A percentile compares a stretch with the other conserved stretches of the same genome.
phyloP scores from a whole-genome alignment of 768 basidiomycete genomes.

The Podaxis rugospora region DNA sequence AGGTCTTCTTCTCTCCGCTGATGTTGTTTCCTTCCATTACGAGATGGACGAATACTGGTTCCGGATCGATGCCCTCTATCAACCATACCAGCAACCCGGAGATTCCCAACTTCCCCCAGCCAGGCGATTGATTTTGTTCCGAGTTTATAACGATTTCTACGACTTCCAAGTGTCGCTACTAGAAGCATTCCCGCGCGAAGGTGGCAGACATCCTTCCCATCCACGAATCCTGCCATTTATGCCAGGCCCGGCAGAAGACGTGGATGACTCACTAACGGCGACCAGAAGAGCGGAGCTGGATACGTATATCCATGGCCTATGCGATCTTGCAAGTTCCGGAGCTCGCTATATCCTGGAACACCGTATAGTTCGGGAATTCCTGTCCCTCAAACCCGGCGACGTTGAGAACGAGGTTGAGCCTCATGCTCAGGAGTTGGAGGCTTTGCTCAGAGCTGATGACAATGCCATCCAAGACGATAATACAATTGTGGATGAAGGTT shows the following conservation, averaged over 20 bases:
- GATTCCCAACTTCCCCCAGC: constrained; percentile 56
- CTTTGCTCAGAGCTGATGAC: constrained; percentile 37
- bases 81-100: constrained; percentile 68
- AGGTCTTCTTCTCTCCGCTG: constrained; percentile 81
- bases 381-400: constrained; percentile 84
- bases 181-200: constrained; percentile 85
- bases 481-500: constrained; percentile 27
- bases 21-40: constrained; percentile 94
- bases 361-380: constrained; percentile 74
- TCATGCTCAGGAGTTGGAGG: constrained; percentile 53
- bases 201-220: constrained; percentile 66
- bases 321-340: constrained; percentile 60
- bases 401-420: constrained; percentile 65
- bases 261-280: constrained; percentile 81
- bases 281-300: constrained; percentile 80
- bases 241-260: constrained; percentile 88
- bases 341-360: constrained; percentile 82
- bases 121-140: constrained; percentile 82
- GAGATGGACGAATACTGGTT: constrained; percentile 99
- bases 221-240: constrained; percentile 89
- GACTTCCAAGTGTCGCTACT: constrained; percentile 92
- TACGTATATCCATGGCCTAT: constrained; percentile 80
- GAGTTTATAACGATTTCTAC: constrained; percentile 97
- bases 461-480: constrained; percentile 7
- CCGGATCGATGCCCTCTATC: constrained; percentile 84